Evolutionary conservation across 225 moss, liverwort and hornwort species (phyloP).

Genomic region (Pseudoscleropodium purum): DNA sequence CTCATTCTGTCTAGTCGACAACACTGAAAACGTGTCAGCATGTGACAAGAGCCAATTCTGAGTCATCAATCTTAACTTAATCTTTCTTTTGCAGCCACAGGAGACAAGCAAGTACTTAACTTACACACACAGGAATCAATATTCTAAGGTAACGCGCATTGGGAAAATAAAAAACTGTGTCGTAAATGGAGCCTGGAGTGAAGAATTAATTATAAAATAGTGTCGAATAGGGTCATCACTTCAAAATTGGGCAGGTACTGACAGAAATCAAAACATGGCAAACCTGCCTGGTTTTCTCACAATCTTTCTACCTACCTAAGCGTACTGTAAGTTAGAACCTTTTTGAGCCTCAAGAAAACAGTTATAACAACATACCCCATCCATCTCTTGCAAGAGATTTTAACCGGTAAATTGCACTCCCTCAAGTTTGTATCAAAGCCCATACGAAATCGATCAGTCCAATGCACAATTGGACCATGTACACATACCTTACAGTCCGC

Average conservation of each 20-base stretch:
- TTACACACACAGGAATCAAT: background rate
- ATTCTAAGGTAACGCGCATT: background rate
- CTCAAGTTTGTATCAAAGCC: background rate
- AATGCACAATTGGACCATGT: constrained; percentile 15
- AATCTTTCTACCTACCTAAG: background rate
- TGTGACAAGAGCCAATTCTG: background rate
- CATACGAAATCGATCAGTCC: background rate
- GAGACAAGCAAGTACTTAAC: no score
- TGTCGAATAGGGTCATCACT: background rate
- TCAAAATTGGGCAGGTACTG: background rate
- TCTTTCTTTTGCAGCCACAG: background rate
- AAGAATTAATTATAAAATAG: background rate
- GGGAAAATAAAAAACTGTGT: background rate
- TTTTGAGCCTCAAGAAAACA: background rate
- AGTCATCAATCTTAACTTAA: background rate
- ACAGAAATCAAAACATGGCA: background rate
- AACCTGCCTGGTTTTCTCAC: background rate
- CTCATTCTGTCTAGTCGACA: background rate
- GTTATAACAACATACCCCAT: background rate
- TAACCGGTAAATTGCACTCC: background rate
- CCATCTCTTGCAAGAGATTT: background rate
- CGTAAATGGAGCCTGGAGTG: background rate
- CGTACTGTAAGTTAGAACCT: no score
- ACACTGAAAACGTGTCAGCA: background rate
- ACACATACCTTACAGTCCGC: background rate